These are phyloP conservation scores for Hypomyces perniciosus DNA, from an alignment of 2,329 filamentous ascomycete species.

Conservation along the genomic window DNA sequence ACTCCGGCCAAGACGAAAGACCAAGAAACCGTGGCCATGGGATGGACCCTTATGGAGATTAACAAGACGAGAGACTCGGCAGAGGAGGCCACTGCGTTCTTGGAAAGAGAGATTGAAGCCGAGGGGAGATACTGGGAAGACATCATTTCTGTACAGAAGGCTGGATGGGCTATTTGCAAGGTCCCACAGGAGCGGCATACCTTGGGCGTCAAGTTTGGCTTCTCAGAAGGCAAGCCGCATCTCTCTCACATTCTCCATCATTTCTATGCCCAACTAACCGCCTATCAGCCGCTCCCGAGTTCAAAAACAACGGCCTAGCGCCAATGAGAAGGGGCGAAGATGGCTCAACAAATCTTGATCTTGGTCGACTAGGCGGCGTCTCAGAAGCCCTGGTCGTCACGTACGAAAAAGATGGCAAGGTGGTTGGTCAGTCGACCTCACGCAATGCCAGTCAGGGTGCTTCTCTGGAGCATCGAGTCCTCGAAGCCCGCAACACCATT, in stretches of 20 bases:
- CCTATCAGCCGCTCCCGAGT: slow-evolving; percentile 45
- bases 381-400: slow-evolving; percentile 62
- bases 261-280: slow-evolving; percentile 20
- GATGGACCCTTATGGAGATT: slow-evolving; percentile 74
- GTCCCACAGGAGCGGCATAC: slow-evolving; percentile 67
- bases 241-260: neutral
- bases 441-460: slow-evolving; percentile 48
- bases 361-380: slow-evolving; percentile 44
- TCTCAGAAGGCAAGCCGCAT: slow-evolving; percentile 58
- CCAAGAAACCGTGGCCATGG: slow-evolving; percentile 52
- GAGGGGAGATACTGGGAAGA: slow-evolving; percentile 90
- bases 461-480: slow-evolving; percentile 59
- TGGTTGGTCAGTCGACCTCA: slow-evolving; percentile 51
- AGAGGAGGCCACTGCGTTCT: slow-evolving; percentile 61
- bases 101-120: slow-evolving; percentile 69
- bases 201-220: slow-evolving; percentile 83
- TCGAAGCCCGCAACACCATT: slow-evolving; percentile 70
- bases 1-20: slow-evolving; percentile 50
- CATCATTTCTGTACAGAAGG: slow-evolving; percentile 71
- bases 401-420: slow-evolving; percentile 50
- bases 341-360: slow-evolving; percentile 69
- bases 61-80: slow-evolving; percentile 69
- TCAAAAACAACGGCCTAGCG: slow-evolving; percentile 68
- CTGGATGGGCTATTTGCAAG: slow-evolving; percentile 80
- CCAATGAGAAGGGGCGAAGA: slow-evolving; percentile 69